Base-by-base conservation (phyloP, 768 basidiomycete species). In the Boletus pseudo-olivaceus region DNA sequence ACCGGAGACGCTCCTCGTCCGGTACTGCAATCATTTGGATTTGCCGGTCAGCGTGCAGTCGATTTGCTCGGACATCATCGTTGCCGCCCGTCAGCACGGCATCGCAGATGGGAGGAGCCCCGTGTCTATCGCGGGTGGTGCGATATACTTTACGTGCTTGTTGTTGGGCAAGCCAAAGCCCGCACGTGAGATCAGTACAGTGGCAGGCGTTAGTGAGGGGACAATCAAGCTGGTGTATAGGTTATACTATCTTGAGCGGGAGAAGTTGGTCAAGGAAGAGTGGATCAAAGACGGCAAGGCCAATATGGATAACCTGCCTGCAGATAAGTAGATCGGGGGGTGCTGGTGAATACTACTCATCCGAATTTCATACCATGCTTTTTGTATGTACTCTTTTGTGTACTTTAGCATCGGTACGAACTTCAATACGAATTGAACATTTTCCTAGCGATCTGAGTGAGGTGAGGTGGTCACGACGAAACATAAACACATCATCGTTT, bases 121-220 rank as follows among this genome's bases (percentile, higher is more conserved):
- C 1, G 90, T 98, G 48, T 97, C 97, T n/a, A 94, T 99, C 61
- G 97, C 96, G n/a, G 92, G 93, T 39, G 93, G 92, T 38, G 91
- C 93, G 19, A 93, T 99, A 55, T 93, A 89, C 75, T 98, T 98
- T 73, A 90, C 91, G 30, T 90, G 90, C 65, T 79, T 87, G 60
- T 67, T 98, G 40, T 77, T 95, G 63, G 91, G 87, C 49, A 82
- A 84, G 63, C 64, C 75, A 27, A 92, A 90, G 72, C 79, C 84
- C 23, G 80, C 88, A 45, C 84, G 85, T 72, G 93, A 98, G 65
- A 94, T 99, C 65, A 89, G 89, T 58, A 75, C 78, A 15, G 92
- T 98, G 11, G 95, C 93, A 4, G 93, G 94, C 10, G 93, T 98
- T 19, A 94, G 93, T 67, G 96, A 98, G 69, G 87, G 91, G 47